Base-by-base conservation (phyloP, 1,284 basidiomycete genomes). In the Rhodotorula glutinis region DNA sequence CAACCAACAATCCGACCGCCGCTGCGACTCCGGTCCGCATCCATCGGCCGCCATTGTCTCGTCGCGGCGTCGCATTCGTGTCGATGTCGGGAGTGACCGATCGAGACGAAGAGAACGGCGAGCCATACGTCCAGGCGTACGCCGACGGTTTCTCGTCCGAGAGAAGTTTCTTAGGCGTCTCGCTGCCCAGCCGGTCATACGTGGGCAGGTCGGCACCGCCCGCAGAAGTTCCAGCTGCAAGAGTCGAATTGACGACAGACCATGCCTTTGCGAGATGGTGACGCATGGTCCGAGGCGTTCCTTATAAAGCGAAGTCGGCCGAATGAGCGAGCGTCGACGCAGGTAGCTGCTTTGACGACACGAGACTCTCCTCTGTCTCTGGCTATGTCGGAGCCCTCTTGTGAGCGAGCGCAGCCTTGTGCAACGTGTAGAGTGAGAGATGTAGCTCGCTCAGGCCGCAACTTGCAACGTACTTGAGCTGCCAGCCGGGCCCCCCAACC, bases 61-160 rank as follows among this genome's bases (percentile, higher is more conserved):
- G 38, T 0, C 38, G 38, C 8, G 49, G 11, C 25, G 49, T 27
- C 25, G 13, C 17, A 7, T 13, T 27, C 25, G 16, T 16, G 13
- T 51, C 49, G 49, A n/a, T 3, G 11, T 51, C 49, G 49, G 49
- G 25, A 29, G 25, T 51, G 25, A n/a, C 49, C 4, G 49, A 51
- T 14, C 49, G 27, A 7, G 49, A 51, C 49, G 49, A 47, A 10
- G 46, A 47, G 46, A n/a, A 47, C 19, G n/a, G n/a, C 5, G 46
- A 51, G 3, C 49, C 25, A 25, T 25, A 27, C 49, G 49, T 7
- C 49, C 25, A 25, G 13, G 25, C 49, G 25, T 27, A 51, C 49
- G 47, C 23, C 53, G 53, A 38, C n/a, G 29, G 53, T 38, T 38
- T 54, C 38, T 54, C 53, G 33, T 41, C 53, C 30, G 53, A 40